phyloP scores from a whole-genome alignment of 176 grass and related monocot species.

The Rhipidocladum racemiflorum region DNA sequence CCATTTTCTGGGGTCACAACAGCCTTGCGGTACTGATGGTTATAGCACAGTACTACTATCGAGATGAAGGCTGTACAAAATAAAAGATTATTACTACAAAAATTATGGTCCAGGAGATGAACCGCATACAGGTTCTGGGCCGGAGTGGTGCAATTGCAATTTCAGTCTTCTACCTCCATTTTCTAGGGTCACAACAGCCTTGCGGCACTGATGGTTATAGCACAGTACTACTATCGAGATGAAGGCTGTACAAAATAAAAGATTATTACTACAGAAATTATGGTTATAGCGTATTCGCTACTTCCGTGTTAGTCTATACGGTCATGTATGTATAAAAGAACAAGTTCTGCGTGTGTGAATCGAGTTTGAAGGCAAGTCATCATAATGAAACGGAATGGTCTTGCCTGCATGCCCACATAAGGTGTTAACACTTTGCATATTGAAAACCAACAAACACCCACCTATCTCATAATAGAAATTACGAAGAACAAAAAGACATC shows the following conservation, averaged over 20 bases:
- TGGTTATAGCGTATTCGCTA: no score
- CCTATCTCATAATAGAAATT: neutral
- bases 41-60: constrained; percentile 62
- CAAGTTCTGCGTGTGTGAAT: neutral
- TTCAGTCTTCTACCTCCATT: constrained; percentile 19
- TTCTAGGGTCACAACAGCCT: constrained; percentile 25
- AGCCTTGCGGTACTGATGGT: constrained; percentile 42
- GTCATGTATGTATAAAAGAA: neutral
- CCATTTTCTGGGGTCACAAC: constrained; percentile 26
- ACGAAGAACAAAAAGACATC: neutral
- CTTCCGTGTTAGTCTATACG: neutral
- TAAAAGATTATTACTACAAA: neutral
- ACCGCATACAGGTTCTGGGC: no score
- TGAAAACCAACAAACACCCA: neutral
- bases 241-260: constrained; percentile 61
- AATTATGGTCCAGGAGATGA: no score
- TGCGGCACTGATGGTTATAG: constrained; percentile 54
- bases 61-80: constrained; percentile 70
- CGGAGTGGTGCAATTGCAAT: neutral
- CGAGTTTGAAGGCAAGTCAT: neutral
- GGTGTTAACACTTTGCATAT: neutral
- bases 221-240: constrained; percentile 61
- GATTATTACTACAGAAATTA: no score
- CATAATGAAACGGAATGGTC: neutral
- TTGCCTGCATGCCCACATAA: neutral